Percentiles rank a stretch among this genome's conserved stretches.
Evolutionary conservation across 352 stramenopile genomes (phyloP).

Genomic region (Globisporangium carolinianum): DNA sequence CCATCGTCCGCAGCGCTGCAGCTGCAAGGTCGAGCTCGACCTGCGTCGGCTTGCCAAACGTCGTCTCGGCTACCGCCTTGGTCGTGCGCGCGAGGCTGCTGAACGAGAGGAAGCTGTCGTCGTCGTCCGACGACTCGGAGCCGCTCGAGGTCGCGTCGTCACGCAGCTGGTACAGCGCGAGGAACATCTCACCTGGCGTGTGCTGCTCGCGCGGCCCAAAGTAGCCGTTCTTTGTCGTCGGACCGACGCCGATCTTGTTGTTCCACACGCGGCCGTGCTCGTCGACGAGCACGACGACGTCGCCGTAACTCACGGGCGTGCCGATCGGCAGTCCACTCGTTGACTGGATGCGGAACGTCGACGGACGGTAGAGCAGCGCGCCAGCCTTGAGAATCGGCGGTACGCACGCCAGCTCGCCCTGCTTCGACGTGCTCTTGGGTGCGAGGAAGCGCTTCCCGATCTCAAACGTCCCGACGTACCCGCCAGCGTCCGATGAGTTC

Average conservation of each 20-base stretch:
- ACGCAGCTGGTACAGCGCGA: slow-evolving; percentile 65
- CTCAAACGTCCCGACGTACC: slow-evolving; percentile 72
- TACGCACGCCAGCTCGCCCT: slow-evolving; percentile 59
- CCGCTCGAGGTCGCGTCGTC: slow-evolving; percentile 33
- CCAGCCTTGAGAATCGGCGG: slow-evolving; percentile 36
- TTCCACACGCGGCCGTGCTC: slow-evolving; percentile 66
- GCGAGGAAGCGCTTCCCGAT: slow-evolving; percentile 46
- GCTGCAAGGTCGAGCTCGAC: slow-evolving; percentile 43
- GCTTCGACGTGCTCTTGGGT: slow-evolving; percentile 56
- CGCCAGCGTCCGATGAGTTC: slow-evolving; percentile 15
- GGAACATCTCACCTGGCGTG: slow-evolving; percentile 69
- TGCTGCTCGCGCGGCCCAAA: slow-evolving; percentile 69
- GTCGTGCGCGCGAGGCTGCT: slow-evolving; percentile 47
- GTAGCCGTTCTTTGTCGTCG: slow-evolving; percentile 74
- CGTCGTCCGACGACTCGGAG: slow-evolving; percentile 49
- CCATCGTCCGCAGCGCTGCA: slow-evolving; percentile 45
- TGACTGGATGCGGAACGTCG: slow-evolving; percentile 64
- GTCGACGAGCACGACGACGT: slow-evolving; percentile 78
- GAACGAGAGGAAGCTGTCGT: slow-evolving; percentile 65
- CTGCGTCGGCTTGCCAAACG: slow-evolving; percentile 54
- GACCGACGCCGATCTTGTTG: slow-evolving; percentile 78
- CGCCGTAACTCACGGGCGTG: slow-evolving; percentile 69
- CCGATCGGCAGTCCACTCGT: slow-evolving; percentile 45
- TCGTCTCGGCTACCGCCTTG: slow-evolving; percentile 63
- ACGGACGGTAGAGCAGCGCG: slow-evolving; percentile 34